Evolutionary conservation across 345 rosid species (phyloP).

Genomic region (Sisymbrium altissimum): DNA sequence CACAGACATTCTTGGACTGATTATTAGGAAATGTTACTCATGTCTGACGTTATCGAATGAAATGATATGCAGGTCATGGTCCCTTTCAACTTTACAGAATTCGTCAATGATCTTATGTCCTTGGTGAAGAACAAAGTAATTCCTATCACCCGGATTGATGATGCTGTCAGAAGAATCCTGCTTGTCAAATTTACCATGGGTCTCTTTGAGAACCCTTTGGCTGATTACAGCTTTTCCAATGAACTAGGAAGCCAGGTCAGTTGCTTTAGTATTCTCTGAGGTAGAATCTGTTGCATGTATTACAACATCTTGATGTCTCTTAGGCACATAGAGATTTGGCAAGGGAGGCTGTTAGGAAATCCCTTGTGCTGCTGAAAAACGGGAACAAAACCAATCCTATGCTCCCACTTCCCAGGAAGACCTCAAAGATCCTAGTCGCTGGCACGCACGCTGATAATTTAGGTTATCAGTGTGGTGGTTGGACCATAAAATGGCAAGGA

Average conservation of each 20-base stretch:
- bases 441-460: slow-evolving; percentile 93
- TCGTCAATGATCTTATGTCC: slow-evolving; percentile 57
- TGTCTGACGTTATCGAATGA: neutral
- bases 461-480: slow-evolving; percentile 98
- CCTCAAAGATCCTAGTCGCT: slow-evolving; percentile 71
- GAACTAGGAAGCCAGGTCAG: slow-evolving; percentile 88
- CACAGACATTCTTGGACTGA: slow-evolving; percentile 1
- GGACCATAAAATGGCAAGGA: slow-evolving; percentile 96
- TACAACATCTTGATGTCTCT: slow-evolving; percentile 16
- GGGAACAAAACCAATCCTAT: slow-evolving; percentile 61
- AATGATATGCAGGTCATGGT: slow-evolving; percentile 69
- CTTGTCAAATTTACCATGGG: slow-evolving; percentile 86
- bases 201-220: slow-evolving; percentile 88
- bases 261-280: neutral
- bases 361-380: slow-evolving; percentile 89
- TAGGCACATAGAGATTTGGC: slow-evolving; percentile 94
- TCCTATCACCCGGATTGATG: slow-evolving; percentile 81
- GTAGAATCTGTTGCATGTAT: neutral
- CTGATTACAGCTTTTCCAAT: slow-evolving; percentile 64
- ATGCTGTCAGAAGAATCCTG: slow-evolving; percentile 81
- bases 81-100: slow-evolving; percentile 69
- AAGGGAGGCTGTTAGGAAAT: slow-evolving; percentile 94
- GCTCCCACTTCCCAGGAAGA: slow-evolving; percentile 80
- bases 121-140: slow-evolving; percentile 59
- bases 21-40: neutral